These are phyloP conservation scores for Monosporascus cannonballus DNA, from an alignment of 2,329 filamentous ascomycete species.

Conservation along the genomic window DNA sequence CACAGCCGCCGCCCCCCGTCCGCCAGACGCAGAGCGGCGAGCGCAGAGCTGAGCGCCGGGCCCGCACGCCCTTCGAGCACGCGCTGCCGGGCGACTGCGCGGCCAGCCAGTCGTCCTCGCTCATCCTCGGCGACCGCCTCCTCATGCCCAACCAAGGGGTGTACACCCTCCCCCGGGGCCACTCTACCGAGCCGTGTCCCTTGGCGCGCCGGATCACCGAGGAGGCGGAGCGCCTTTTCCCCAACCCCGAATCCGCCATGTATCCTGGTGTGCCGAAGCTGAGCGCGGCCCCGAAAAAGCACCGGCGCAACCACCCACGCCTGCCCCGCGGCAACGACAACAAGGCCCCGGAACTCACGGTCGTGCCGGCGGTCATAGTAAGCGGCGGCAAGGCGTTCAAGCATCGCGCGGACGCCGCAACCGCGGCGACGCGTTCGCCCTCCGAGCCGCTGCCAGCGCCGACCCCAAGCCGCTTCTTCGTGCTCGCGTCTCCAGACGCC, in stretches of 20 bases:
- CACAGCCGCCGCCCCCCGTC: slow-evolving; percentile 1
- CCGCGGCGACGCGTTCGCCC: slow-evolving; percentile 8
- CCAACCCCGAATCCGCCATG: slow-evolving; percentile 1
- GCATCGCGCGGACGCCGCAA: neutral
- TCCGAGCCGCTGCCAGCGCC: slow-evolving; percentile 1
- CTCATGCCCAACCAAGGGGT: neutral
- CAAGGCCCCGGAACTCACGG: neutral
- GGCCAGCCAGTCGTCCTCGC: neutral
- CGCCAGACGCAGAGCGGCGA: slow-evolving; percentile 1
- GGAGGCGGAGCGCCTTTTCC: slow-evolving; percentile 5
- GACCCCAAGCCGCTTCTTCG: slow-evolving; percentile 1
- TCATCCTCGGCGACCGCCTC: neutral
- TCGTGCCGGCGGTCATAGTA: neutral
- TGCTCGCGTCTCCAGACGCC: neutral
- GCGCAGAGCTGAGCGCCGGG: neutral
- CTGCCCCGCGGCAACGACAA: neutral
- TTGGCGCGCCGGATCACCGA: slow-evolving; percentile 10
- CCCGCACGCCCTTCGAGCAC: neutral
- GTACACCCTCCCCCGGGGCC: neutral
- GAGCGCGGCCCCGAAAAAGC: slow-evolving; percentile 2
- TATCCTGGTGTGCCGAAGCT: slow-evolving; percentile 7
- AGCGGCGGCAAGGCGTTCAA: too few species aligned
- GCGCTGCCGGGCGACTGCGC: neutral
- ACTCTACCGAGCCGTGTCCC: slow-evolving; percentile 2
- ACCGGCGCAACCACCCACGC: slow-evolving; percentile 6